Evolutionary conservation across 371 early-diverging fungal species (phyloP).

Genomic region (Coemansia sp.): DNA sequence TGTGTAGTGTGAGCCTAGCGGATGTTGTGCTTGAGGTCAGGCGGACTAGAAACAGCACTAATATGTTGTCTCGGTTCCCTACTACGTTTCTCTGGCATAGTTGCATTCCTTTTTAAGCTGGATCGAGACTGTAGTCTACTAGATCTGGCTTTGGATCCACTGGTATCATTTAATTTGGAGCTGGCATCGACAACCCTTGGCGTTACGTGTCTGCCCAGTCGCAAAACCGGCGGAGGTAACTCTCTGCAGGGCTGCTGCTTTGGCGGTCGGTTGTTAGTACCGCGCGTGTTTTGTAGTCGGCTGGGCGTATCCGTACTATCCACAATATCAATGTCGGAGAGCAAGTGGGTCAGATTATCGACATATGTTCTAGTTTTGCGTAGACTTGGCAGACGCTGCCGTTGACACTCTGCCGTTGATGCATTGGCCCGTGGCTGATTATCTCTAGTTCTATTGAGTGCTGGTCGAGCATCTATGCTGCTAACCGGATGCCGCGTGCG

Average conservation of each 20-base stretch:
- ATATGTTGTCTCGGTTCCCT: not conserved
- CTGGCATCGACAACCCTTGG: not conserved
- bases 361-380: not conserved
- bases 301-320: not conserved
- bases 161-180: not conserved
- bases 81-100: not conserved
- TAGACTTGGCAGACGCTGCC: not conserved
- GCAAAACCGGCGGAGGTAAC: not conserved
- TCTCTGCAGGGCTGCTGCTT: not conserved
- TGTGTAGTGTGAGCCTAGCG: constrained; percentile 1
- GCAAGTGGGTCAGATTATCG: constrained; percentile 1
- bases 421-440: not conserved
- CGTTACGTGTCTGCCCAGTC: not conserved
- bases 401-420: not conserved
- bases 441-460: not conserved
- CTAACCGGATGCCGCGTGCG: not conserved
- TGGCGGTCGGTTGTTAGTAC: not conserved
- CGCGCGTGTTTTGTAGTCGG: not conserved
- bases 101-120: not conserved
- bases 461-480: not conserved
- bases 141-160: not conserved
- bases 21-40: constrained; percentile 15
- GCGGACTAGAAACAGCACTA: constrained; percentile 15
- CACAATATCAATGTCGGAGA: constrained; percentile 1
- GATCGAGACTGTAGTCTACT: not conserved